Evolutionary conservation across 2,329 filamentous ascomycete genomes (phyloP).

Genomic region (Aspergillus viridinutans): DNA sequence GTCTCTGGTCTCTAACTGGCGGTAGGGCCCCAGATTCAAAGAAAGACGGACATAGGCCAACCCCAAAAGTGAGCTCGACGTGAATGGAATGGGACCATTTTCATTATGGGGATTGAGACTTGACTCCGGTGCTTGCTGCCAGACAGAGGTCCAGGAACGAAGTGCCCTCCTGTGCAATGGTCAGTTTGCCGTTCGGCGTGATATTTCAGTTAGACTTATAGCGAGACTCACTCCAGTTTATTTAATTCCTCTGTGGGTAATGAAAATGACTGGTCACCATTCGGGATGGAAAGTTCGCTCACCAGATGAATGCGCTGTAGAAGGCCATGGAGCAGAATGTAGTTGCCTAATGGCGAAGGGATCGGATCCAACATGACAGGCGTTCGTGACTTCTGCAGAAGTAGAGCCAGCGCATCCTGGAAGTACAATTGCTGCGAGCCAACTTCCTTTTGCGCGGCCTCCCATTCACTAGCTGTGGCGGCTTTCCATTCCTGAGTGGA

Average conservation of each 20-base stretch:
- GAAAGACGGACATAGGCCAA: slow-evolving; percentile 31
- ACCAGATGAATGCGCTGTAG: slow-evolving; percentile 60
- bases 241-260: slow-evolving; percentile 32
- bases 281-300: slow-evolving; percentile 29
- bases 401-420: slow-evolving; percentile 30
- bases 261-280: slow-evolving; percentile 26
- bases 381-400: slow-evolving; percentile 28
- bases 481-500: slow-evolving; percentile 36
- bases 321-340: slow-evolving; percentile 67
- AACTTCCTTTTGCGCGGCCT: slow-evolving; percentile 23
- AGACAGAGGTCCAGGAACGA: slow-evolving; percentile 32
- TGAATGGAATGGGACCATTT: slow-evolving; percentile 33
- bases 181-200: not conserved
- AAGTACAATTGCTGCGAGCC: slow-evolving; percentile 30
- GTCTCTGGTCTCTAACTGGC: slow-evolving; percentile 63
- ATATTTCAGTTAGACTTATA: not conserved
- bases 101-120: slow-evolving; percentile 32
- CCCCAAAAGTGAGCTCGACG: slow-evolving; percentile 28
- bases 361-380: slow-evolving; percentile 27
- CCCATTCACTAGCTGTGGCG: slow-evolving; percentile 29
- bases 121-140: slow-evolving; percentile 34
- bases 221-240: slow-evolving; percentile 27
- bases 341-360: slow-evolving; percentile 57
- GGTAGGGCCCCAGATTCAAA: slow-evolving; percentile 54
- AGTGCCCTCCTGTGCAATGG: slow-evolving; percentile 25